Conservation (phyloP, 306 rosid genomes). For the Macrotyloma uniflorum region DNA sequence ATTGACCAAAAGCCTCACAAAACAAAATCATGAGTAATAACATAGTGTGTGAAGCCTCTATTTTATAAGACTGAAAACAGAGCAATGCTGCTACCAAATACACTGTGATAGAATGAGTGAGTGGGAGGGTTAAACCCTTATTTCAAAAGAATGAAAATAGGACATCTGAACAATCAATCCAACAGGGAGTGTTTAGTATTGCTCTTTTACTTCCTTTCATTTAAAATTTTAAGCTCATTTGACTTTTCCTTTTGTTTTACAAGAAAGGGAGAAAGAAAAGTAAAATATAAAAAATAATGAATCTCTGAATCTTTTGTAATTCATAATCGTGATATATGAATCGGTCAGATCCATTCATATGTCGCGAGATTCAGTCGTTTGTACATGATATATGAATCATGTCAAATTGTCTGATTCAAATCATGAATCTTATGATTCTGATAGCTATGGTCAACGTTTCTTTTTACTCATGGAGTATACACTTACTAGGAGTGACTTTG, state of each 20-base stretch:
- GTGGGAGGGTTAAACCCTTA: not conserved
- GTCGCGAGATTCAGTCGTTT: not conserved
- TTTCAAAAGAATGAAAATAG: not conserved
- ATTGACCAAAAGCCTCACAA: not conserved
- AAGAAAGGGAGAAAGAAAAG: not conserved
- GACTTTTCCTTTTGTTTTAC: not conserved
- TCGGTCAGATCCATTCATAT: not conserved
- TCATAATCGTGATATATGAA: not conserved
- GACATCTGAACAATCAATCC: not conserved
- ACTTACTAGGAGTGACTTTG: not conserved
- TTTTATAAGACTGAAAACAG: not conserved
- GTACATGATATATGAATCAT: not conserved
- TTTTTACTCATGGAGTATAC: not conserved
- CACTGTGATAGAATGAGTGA: not conserved
- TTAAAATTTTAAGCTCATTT: not conserved
- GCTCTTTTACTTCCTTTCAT: not conserved
- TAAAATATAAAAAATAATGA: not conserved
- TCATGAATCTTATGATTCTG: not conserved
- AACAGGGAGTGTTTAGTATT: not conserved
- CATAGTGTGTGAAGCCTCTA: not conserved
- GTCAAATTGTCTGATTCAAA: not conserved
- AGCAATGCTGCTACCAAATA: not conserved
- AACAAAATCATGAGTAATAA: not conserved
- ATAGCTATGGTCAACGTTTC: not conserved
- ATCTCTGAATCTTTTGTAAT: not conserved